Evolutionary conservation across 352 stramenopile species (phyloP).

Genomic region (Blastocystis sp.): DNA sequence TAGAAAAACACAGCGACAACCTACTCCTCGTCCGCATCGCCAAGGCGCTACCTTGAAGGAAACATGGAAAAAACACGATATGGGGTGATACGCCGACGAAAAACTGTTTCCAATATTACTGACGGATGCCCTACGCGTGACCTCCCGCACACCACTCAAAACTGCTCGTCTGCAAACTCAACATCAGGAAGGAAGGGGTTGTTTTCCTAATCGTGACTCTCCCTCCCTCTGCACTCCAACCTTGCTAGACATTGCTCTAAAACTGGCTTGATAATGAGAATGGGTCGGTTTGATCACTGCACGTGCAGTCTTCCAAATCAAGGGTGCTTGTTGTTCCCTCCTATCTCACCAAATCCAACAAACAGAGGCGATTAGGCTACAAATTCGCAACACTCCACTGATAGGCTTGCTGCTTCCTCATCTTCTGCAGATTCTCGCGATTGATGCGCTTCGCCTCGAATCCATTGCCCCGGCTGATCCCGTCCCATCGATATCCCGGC

Average conservation of each 20-base stretch:
- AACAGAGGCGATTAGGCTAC: neutral
- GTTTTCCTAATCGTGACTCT: conserved; percentile 32
- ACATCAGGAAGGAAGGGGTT: conserved; percentile 69
- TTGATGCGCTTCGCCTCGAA: conserved; percentile 47
- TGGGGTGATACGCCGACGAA: conserved; percentile 15
- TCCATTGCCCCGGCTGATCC: conserved; percentile 54
- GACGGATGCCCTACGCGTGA: conserved; percentile 1
- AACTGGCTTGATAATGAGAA: neutral
- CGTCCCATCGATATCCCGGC: conserved; percentile 67
- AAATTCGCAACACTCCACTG: conserved; percentile 66
- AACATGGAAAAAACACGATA: conserved; percentile 63
- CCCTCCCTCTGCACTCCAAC: neutral
- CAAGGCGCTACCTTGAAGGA: conserved; percentile 38
- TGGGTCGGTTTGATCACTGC: too few species aligned
- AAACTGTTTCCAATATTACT: conserved; percentile 52
- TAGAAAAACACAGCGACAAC: conserved; percentile 47
- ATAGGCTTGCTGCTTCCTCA: conserved; percentile 64
- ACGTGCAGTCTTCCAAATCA: too few species aligned
- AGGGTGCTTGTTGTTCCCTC: too few species aligned
- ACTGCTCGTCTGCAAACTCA: conserved; percentile 59
- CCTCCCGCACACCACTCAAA: neutral
- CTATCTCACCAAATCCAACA: neutral
- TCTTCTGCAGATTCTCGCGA: conserved; percentile 55
- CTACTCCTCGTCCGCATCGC: neutral
- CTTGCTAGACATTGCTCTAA: conserved; percentile 24